A percentile compares a stretch with the other conserved stretches of the same genome.
These are phyloP conservation scores for Suhomyces faveliae DNA, from an alignment of 805 yeast species.

Conservation along the genomic window DNA sequence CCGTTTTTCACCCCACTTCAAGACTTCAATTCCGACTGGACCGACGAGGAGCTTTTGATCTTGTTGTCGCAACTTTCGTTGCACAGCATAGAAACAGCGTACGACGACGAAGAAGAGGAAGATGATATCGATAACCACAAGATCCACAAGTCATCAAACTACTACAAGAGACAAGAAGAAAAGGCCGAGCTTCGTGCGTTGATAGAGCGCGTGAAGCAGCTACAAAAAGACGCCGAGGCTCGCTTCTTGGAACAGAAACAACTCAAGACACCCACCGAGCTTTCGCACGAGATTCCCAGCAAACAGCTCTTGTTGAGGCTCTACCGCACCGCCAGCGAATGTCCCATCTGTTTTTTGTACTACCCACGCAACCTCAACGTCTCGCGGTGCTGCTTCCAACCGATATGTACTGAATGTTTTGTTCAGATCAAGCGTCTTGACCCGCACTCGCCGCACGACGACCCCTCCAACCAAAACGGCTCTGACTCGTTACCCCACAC, in stretches of 20 bases:
- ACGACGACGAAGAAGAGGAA: slow-evolving; percentile 47
- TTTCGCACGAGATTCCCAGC: slow-evolving; percentile 35
- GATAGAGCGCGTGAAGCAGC: slow-evolving; percentile 27
- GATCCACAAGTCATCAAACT: slow-evolving; percentile 48
- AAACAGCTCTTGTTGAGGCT: slow-evolving; percentile 52
- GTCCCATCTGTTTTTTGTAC: slow-evolving; percentile 91
- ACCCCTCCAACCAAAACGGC: slow-evolving; percentile 19
- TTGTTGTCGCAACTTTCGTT: slow-evolving; percentile 50
- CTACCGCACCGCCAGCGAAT: slow-evolving; percentile 71
- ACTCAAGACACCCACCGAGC: background rate
- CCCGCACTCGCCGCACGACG: slow-evolving; percentile 91
- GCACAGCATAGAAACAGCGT: slow-evolving; percentile 55
- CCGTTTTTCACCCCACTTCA: slow-evolving; percentile 91
- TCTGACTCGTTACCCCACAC: slow-evolving; percentile 46
- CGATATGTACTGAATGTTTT: slow-evolving; percentile 94
- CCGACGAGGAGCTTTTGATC: slow-evolving; percentile 59
- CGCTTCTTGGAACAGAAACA: slow-evolving; percentile 28
- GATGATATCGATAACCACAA: slow-evolving; percentile 66
- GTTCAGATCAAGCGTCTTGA: slow-evolving; percentile 89
- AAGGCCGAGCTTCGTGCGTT: slow-evolving; percentile 44
- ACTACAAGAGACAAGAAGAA: slow-evolving; percentile 48
- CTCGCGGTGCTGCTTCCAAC: slow-evolving; percentile 88
- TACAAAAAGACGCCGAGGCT: slow-evolving; percentile 35
- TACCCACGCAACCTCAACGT: slow-evolving; percentile 76
- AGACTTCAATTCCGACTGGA: slow-evolving; percentile 72